phyloP scores from a whole-genome alignment of 768 basidiomycete genomes.

The Mycena filopes region DNA sequence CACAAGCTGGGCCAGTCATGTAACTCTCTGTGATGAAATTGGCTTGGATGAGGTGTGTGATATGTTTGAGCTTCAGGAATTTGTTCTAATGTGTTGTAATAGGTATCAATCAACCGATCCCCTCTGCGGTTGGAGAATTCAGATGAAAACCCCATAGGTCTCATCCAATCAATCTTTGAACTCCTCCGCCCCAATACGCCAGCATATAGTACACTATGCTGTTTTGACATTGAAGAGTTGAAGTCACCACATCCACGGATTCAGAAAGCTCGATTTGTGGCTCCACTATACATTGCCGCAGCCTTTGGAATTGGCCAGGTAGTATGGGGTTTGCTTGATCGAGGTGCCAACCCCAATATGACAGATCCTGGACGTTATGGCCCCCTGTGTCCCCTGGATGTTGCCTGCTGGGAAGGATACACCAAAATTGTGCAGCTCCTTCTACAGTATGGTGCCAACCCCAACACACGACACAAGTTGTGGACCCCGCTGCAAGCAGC shows the following conservation, averaged over 20 bases:
- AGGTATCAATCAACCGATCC: too few species aligned
- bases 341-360: background rate
- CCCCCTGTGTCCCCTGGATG: background rate
- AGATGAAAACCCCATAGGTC: background rate
- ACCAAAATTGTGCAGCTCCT: background rate
- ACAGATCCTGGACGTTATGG: background rate
- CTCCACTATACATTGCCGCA: background rate
- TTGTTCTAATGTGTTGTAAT: too few species aligned
- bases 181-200: background rate
- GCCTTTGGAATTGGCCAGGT: background rate
- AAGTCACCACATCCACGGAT: background rate
- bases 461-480: background rate
- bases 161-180: background rate
- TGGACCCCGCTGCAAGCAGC: background rate
- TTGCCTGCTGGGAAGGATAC: background rate
- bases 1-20: background rate
- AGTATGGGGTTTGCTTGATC: background rate
- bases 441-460: background rate
- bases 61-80: too few species aligned
- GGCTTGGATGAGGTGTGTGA: background rate
- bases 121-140: too few species aligned
- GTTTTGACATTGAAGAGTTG: background rate
- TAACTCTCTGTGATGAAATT: background rate
- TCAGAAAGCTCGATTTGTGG: background rate
- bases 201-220: background rate